Conservation (phyloP, 306 rosid species). For the Boehmeria nivea region DNA sequence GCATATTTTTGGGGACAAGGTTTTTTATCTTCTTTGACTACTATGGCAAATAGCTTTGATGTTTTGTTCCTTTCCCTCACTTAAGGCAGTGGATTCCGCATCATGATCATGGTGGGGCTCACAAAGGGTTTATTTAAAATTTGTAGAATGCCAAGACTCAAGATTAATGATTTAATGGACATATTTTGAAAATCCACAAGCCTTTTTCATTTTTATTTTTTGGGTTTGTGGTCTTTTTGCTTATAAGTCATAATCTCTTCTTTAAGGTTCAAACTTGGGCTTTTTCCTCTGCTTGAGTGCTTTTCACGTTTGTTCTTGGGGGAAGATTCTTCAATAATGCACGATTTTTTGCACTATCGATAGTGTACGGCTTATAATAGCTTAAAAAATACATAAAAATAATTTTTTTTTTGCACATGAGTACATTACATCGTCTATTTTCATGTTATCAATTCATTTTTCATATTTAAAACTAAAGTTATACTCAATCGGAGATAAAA, state of each 20-base stretch:
- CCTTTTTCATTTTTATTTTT: too few relatives aligned
- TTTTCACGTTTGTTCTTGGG: constrained; percentile 24
- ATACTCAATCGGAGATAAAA: too few relatives aligned
- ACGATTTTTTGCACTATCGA: too few relatives aligned
- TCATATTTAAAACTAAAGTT: too few relatives aligned
- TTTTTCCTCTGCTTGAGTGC: constrained; percentile 21
- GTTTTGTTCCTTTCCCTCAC: constrained; percentile 12
- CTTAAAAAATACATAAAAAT: too few relatives aligned
- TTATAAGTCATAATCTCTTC: background rate
- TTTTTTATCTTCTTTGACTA: constrained; percentile 18
- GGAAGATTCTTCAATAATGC: too few relatives aligned
- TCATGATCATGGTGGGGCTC: constrained; percentile 15
- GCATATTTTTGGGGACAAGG: constrained; percentile 28
- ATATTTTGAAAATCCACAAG: too few relatives aligned
- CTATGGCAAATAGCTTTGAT: background rate
- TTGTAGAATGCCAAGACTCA: background rate
- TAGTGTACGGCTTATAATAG: too few relatives aligned
- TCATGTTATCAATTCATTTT: too few relatives aligned
- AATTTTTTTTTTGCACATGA: too few relatives aligned
- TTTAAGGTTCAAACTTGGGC: constrained; percentile 5
- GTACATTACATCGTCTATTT: too few relatives aligned
- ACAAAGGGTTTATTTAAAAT: background rate
- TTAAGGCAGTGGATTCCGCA: background rate
- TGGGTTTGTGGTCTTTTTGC: background rate
- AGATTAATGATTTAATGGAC: too few relatives aligned